Conservation (phyloP, 805 yeast genomes). For the Ogataea dorogensis region DNA sequence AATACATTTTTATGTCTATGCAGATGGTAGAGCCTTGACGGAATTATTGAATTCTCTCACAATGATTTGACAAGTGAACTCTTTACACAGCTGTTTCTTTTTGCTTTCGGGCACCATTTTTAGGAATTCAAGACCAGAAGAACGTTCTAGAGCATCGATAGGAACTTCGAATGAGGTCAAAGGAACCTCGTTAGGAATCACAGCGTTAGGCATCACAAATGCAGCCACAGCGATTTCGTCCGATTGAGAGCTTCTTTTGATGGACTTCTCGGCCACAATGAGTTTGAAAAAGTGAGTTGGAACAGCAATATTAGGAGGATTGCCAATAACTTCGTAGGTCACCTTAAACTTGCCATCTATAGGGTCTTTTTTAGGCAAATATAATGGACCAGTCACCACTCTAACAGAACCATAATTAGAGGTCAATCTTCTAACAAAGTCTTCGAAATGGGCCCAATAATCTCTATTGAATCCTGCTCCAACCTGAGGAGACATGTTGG, state of each 20-base stretch:
- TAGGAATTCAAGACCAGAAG: constrained; percentile 81
- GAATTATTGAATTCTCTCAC: constrained; percentile 75
- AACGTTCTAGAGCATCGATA: constrained; percentile 80
- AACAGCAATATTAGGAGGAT: constrained; percentile 94
- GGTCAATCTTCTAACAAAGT: constrained; percentile 78
- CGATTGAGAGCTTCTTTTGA: constrained; percentile 33
- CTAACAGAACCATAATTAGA: constrained; percentile 71
- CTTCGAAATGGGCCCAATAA: constrained; percentile 96
- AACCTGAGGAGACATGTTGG: constrained; percentile 95
- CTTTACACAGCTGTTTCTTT: constrained; percentile 70
- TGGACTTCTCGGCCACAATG: constrained; percentile 73
- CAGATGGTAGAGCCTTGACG: constrained; percentile 27
- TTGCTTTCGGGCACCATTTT: constrained; percentile 58
- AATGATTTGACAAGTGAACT: constrained; percentile 73
- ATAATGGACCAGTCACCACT: constrained; percentile 91
- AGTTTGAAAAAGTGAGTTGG: constrained; percentile 96
- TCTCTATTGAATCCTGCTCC: constrained; percentile 98
- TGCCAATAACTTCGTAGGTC: constrained; percentile 88
- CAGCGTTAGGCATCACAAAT: constrained; percentile 89
- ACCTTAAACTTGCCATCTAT: constrained; percentile 83
- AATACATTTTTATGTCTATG: constrained; percentile 15
- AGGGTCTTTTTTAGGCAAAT: constrained; percentile 71
- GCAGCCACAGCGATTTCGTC: constrained; percentile 76
- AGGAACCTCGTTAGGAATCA: constrained; percentile 67
- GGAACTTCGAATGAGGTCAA: constrained; percentile 82